Base-by-base conservation (phyloP, 306 rosid species). In the Ochetophila trinervis region DNA sequence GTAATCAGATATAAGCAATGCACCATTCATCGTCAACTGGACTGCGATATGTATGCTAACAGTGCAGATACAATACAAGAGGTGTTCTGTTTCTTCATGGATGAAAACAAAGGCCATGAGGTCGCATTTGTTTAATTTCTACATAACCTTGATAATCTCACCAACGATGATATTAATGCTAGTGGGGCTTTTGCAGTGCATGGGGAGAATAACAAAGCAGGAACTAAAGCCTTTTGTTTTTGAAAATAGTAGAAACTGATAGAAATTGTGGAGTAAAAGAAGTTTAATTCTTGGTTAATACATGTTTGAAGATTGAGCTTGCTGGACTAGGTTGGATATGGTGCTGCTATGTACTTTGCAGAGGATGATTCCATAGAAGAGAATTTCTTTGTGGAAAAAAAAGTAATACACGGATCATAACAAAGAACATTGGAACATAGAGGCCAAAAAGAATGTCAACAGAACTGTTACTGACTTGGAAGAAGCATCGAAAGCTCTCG, bases 321-420 rank as follows among this genome's bases (percentile, higher is more conserved):
- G 75, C 83, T 21, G 89, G 88, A 8, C 0, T 81, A 19, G 66
- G 76, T 57, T n/a, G 89, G 95, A 50, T 60, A 73, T 59, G 89
- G 80, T 22, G 80, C 80, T 8, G 62, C 95, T 11, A 15, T 85
- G 60, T 90, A 79, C 62, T 66, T 82, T 62, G 96, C 59, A 85
- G 95, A 10, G 91, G 91, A 17, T 81, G 89, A 53, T 81, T 87
- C 57, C 96, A 89, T 75, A 24, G 95, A 63, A 81, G 91, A 79
- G 86, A 79, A 37, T 77, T 85, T 71, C 76, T 90, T 0, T 44
- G 59, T 2, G 95, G 95, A 47, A 67, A 40, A 65, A 74, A 76
- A n/a, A n/a, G 55, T 62, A 73, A 52, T 30, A 68, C 22, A 74
- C 59, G 68, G 86, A 65, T 63, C 48, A 54, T 24, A 74, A 0